phyloP scores from a whole-genome alignment of 805 yeast genomes.

The Tetrapisispora arboricola region DNA sequence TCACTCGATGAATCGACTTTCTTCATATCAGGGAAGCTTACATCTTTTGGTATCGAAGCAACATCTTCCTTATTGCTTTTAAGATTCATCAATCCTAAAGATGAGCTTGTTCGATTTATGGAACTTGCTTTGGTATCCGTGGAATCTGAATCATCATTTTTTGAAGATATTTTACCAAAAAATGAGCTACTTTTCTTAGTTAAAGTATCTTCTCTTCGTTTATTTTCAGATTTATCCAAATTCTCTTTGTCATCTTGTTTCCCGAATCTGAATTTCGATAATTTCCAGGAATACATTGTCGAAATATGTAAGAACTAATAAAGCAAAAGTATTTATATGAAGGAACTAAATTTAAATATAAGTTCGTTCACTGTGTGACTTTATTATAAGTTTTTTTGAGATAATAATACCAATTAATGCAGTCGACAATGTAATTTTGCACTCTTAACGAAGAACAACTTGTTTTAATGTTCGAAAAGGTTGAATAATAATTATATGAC shows the following conservation, averaged over 20 bases:
- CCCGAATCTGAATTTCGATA: conserved; percentile 27
- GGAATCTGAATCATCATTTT: neutral
- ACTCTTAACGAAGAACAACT: too few species aligned
- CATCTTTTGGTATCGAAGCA: conserved; percentile 6
- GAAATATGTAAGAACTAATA: neutral
- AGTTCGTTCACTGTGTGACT: too few species aligned
- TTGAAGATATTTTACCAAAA: neutral
- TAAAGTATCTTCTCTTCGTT: conserved; percentile 10
- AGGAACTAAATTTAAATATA: too few species aligned
- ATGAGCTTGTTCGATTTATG: conserved; percentile 10
- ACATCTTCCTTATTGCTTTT: conserved; percentile 5
- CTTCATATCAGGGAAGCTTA: conserved; percentile 16
- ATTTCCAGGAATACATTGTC: conserved; percentile 27
- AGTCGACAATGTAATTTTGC: too few species aligned
- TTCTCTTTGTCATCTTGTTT: conserved; percentile 24
- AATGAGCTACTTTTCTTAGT: conserved; percentile 4
- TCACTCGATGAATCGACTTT: neutral
- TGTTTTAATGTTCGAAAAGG: too few species aligned
- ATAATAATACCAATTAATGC: too few species aligned
- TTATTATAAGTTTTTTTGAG: too few species aligned
- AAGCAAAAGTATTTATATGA: too few species aligned
- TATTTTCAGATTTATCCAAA: conserved; percentile 5
- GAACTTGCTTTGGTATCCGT: neutral
- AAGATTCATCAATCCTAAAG: conserved; percentile 3
- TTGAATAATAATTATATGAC: too few species aligned